Evolutionary conservation across 2,329 filamentous ascomycete species (phyloP), one percentile per base, ranked within the genome.

Genomic region (Zymoseptoria crescenta): DNA sequence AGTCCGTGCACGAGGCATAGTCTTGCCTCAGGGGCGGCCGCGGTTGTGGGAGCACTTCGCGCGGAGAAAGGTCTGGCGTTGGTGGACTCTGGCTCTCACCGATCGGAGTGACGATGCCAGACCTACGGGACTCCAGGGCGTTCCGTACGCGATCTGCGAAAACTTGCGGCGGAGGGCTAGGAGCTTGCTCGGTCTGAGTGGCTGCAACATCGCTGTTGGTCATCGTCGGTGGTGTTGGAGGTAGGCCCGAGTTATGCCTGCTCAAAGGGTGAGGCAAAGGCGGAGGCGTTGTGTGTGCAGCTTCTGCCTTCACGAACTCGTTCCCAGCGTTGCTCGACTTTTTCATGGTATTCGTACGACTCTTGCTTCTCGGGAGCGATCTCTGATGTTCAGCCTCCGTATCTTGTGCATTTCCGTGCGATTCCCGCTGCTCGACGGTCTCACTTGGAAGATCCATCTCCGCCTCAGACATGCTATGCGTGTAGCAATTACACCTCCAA

Each of bases 181-280:
- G 68, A 21, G 69, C 70, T 30, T 65, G 70, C 35, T 61, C 54
- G 20, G 57, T 52, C 19, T 61, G 56, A 29, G 73, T 70, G 59
- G 72, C 65, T 20, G 59, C 58, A 10, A 63, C 61, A 20, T 68
- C 65, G 58, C 64, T 68, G 49, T 64, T 67, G 24, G 65, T 61
- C 64, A 68, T 72, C 6, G 74, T 76, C 10, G 77, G 77, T 29
- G 77, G 77, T 9, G 77, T 79, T 9, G 76, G 76, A 48, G 77
- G 77, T 19, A 79, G 71, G 45, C 73, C 74, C 53, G 66, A 71
- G 57, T 73, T 54, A 28, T 62, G 57, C 48, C 54, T 53, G 49
- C 54, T 55, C 24, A 59, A 28, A 30, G 41, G 35, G n/a, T 55
- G 56, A 27, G 27, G 53, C 19, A 52, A 56, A 10, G 59, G 57